Evolutionary conservation across 2,329 filamentous ascomycete genomes (phyloP).

Genomic region (Immersiporthe knoxdaviesiana): DNA sequence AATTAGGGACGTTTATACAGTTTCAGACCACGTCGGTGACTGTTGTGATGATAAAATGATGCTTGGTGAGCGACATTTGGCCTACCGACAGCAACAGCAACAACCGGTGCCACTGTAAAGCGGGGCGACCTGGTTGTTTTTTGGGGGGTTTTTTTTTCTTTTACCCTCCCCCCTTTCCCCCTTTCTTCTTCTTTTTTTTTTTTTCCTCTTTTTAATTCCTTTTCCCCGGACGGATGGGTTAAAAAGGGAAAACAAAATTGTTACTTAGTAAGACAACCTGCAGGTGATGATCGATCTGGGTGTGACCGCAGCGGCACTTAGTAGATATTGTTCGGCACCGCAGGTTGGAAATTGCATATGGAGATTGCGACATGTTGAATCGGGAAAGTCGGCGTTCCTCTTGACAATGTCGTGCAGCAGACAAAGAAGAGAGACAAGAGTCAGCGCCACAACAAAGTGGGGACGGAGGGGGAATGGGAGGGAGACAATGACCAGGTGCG

Average conservation of each 20-base stretch:
- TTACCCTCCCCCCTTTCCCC: too few relatives aligned
- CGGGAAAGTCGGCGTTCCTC: constrained; percentile 1
- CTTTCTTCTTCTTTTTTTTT: neutral
- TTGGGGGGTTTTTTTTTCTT: neutral
- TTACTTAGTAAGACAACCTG: neutral
- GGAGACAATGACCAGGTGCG: neutral
- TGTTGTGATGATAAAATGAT: neutral
- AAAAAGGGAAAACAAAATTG: too few relatives aligned
- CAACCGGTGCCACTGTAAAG: neutral
- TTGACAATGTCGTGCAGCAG: constrained; percentile 8
- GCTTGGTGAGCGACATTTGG: neutral
- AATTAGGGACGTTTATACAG: constrained; percentile 7
- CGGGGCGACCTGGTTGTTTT: neutral
- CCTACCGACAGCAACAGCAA: neutral
- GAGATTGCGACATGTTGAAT: neutral
- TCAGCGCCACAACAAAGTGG: neutral
- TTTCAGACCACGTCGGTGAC: constrained; percentile 3
- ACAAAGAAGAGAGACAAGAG: neutral
- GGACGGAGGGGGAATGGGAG: neutral
- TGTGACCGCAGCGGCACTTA: neutral
- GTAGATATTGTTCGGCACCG: neutral
- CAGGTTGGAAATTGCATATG: neutral
- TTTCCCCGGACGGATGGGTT: neutral
- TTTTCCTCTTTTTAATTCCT: neutral
- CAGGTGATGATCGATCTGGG: neutral